These are phyloP conservation scores for Seiridium unicorne DNA, from an alignment of 2,329 filamentous ascomycete species.

Conservation along the genomic window DNA sequence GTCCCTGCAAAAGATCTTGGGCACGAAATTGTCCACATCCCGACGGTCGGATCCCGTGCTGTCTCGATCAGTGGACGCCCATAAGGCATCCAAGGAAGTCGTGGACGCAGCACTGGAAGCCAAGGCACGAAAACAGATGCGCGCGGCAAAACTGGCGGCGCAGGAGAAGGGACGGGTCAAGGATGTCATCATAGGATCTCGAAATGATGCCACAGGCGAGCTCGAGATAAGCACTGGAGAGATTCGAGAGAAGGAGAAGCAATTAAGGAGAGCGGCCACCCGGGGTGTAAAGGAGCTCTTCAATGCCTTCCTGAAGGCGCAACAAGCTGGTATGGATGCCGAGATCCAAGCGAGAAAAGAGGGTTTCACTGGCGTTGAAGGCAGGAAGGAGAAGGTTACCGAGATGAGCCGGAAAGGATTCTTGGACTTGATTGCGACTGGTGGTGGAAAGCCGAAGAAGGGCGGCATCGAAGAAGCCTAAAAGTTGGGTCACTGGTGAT, in stretches of 20 bases:
- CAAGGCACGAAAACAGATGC: constrained; percentile 75
- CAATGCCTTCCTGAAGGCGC: constrained; percentile 89
- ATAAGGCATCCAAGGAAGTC: constrained; percentile 68
- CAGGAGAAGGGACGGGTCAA: constrained; percentile 84
- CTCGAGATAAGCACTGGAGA: constrained; percentile 48
- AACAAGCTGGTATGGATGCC: constrained; percentile 82
- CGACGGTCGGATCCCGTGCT: constrained; percentile 90
- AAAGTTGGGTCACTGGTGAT: neutral
- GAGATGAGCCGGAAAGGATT: constrained; percentile 98
- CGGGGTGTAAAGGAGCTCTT: constrained; percentile 94
- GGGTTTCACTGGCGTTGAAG: constrained; percentile 74
- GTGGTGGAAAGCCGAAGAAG: constrained; percentile 59
- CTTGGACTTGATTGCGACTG: constrained; percentile 78
- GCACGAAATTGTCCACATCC: constrained; percentile 79
- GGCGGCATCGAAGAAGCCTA: constrained; percentile 54
- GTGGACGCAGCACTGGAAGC: constrained; percentile 77
- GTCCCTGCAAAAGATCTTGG: constrained; percentile 89
- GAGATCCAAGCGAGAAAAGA: constrained; percentile 67
- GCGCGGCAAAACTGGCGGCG: constrained; percentile 75
- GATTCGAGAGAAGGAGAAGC: constrained; percentile 71
- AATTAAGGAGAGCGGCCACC: constrained; percentile 83
- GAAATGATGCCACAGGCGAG: constrained; percentile 48
- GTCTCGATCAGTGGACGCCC: constrained; percentile 74
- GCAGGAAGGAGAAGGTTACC: constrained; percentile 83
- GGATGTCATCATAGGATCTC: constrained; percentile 71